Evolutionary conservation across 2,329 filamentous ascomycete genomes (phyloP).

Genomic region (Ophiosphaerella herpotricha): DNA sequence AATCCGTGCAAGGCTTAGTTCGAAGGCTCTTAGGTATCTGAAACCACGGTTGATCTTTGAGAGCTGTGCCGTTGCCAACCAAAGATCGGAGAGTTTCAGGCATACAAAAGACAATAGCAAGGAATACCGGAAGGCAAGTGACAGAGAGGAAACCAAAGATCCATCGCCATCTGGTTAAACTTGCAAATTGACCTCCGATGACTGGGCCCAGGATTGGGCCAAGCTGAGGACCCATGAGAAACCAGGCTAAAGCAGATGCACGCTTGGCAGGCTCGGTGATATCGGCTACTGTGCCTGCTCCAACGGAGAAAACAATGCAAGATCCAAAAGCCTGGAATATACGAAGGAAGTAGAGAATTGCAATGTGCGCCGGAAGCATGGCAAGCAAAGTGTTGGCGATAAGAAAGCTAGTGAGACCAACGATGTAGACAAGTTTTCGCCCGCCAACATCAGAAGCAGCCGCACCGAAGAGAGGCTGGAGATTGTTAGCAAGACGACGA

Average conservation of each 20-base stretch:
- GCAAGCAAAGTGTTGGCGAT: constrained; percentile 48
- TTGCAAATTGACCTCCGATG: constrained; percentile 49
- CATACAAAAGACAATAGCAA: constrained; percentile 46
- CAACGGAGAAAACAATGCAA: constrained; percentile 50
- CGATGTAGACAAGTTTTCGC: constrained; percentile 49
- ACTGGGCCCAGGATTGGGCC: constrained; percentile 53
- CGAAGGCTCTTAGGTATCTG: constrained; percentile 28
- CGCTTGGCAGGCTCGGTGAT: constrained; percentile 47
- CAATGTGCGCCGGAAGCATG: constrained; percentile 46
- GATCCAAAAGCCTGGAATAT: constrained; percentile 52
- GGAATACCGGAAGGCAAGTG: constrained; percentile 31
- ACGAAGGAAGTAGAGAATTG: constrained; percentile 46
- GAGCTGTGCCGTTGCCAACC: constrained; percentile 50
- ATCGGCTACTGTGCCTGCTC: constrained; percentile 52
- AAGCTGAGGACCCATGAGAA: constrained; percentile 51
- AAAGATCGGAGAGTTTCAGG: constrained; percentile 54
- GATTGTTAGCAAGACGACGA: constrained; percentile 9
- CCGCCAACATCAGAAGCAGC: constrained; percentile 48
- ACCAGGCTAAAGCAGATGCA: constrained; percentile 49
- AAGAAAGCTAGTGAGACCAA: constrained; percentile 48
- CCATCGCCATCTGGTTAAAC: constrained; percentile 49
- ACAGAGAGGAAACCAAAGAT: constrained; percentile 48
- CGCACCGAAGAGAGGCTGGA: constrained; percentile 49
- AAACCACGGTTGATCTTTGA: constrained; percentile 31
- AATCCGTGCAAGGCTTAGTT: constrained; percentile 22